A percentile compares a stretch with the other conserved stretches of the same genome.
phyloP scores from a whole-genome alignment of 768 basidiomycete species.

The Kwoniella bestiolae region DNA sequence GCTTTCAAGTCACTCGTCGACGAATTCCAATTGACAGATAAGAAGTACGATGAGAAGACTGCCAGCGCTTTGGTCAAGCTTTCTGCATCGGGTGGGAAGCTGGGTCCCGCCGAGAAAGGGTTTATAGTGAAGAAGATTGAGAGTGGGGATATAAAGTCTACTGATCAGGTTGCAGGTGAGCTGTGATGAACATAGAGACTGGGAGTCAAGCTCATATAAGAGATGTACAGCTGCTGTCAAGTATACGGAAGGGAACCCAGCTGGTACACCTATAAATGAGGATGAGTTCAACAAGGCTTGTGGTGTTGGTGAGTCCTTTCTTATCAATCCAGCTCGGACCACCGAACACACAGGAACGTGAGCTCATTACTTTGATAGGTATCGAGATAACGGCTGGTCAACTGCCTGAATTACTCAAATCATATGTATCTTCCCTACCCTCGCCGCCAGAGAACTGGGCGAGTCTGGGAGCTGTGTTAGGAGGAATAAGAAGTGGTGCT shows the following conservation, averaged over 20 bases:
- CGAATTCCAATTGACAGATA: slow-evolving; percentile 61
- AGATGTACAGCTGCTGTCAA: slow-evolving; percentile 66
- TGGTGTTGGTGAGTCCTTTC: slow-evolving; percentile 80
- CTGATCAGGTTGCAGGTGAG: slow-evolving; percentile 86
- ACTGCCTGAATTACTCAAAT: slow-evolving; percentile 64
- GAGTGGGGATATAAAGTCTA: slow-evolving; percentile 72
- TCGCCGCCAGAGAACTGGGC: slow-evolving; percentile 70
- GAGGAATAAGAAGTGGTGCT: slow-evolving; percentile 44
- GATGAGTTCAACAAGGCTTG: slow-evolving; percentile 75
- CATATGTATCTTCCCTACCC: slow-evolving; percentile 64
- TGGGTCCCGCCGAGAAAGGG: slow-evolving; percentile 65
- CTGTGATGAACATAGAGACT: background rate
- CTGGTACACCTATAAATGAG: slow-evolving; percentile 64
- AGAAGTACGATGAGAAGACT: slow-evolving; percentile 73
- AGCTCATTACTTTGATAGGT: slow-evolving; percentile 61
- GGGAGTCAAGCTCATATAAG: background rate
- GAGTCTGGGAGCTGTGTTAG: slow-evolving; percentile 65
- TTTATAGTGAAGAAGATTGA: slow-evolving; percentile 72
- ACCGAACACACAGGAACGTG: background rate
- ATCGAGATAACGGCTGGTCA: slow-evolving; percentile 75
- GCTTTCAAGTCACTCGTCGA: slow-evolving; percentile 73
- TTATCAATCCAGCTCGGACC: too few species aligned
- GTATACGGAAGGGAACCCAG: slow-evolving; percentile 67
- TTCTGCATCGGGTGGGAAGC: slow-evolving; percentile 66
- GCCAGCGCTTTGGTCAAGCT: slow-evolving; percentile 72